Percentiles rank a stretch among this genome's conserved stretches.
Evolutionary conservation across 345 rosid species (phyloP).

Genomic region (Acer negundo): DNA sequence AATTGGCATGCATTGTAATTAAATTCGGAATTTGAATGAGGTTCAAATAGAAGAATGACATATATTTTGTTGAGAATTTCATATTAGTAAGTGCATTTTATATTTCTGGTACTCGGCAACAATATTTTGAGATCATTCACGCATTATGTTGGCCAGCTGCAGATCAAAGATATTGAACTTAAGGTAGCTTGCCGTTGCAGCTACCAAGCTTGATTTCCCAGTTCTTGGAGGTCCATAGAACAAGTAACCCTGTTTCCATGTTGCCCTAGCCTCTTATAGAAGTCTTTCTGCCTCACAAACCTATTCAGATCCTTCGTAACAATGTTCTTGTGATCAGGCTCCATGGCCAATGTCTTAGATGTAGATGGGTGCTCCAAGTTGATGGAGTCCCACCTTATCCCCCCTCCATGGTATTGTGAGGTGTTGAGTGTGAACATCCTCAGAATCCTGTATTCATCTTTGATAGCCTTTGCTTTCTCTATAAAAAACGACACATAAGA

Average conservation of each 20-base stretch:
- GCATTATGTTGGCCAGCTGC: constrained; percentile 39
- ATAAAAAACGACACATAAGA: constrained; percentile 45
- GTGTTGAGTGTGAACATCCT: constrained; percentile 51
- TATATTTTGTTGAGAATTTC: background rate
- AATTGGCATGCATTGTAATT: constrained; percentile 4
- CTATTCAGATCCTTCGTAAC: constrained; percentile 52
- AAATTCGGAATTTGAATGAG: background rate
- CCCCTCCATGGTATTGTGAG: background rate
- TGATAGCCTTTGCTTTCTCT: constrained; percentile 29
- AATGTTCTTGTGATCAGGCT: constrained; percentile 35
- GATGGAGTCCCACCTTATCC: constrained; percentile 47
- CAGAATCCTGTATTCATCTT: constrained; percentile 36
- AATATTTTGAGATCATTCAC: constrained; percentile 53
- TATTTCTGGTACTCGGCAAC: constrained; percentile 46
- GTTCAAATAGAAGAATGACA: background rate
- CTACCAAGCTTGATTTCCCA: constrained; percentile 70
- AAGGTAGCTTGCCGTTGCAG: constrained; percentile 69
- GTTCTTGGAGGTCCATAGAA: constrained; percentile 74
- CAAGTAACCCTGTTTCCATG: constrained; percentile 74
- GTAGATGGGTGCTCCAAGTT: constrained; percentile 65
- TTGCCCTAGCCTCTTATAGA: constrained; percentile 54
- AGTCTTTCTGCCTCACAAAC: constrained; percentile 56
- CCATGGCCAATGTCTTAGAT: constrained; percentile 66
- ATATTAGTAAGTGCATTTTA: background rate
- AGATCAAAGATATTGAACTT: constrained; percentile 45